phyloP scores from a whole-genome alignment of 2,329 filamentous ascomycete genomes.

The Sclerotinia trifoliorum region DNA sequence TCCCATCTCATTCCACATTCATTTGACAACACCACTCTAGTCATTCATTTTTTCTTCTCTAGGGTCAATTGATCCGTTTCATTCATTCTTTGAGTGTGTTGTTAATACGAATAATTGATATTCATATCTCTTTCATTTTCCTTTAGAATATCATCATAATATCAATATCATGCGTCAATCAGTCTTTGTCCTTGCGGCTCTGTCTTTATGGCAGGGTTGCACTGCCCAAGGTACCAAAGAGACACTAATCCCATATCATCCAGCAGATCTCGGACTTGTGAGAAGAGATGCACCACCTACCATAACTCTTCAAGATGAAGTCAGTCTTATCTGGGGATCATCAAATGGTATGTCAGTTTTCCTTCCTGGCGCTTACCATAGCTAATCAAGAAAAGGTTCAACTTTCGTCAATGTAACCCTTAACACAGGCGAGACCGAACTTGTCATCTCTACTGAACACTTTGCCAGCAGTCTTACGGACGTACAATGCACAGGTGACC shows the following conservation, averaged over 20 bases:
- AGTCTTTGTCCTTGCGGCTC: conserved; percentile 13
- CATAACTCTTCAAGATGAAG: conserved; percentile 17
- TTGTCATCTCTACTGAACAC: conserved; percentile 20
- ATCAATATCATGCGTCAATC: conserved; percentile 19
- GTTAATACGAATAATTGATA: conserved; percentile 1
- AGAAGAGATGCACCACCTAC: conserved; percentile 19
- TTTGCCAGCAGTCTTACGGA: conserved; percentile 12
- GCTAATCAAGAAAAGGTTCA: conserved; percentile 11
- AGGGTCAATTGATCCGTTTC: conserved; percentile 22
- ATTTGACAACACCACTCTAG: conserved; percentile 10
- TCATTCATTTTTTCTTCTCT: conserved; percentile 14
- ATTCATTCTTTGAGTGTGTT: conserved; percentile 15
- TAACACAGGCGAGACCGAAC: conserved; percentile 19
- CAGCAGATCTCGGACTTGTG: conserved; percentile 4
- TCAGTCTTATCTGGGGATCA: conserved; percentile 21
- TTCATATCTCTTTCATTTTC: neutral
- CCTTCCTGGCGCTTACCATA: fast-evolving
- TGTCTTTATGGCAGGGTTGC: conserved; percentile 19
- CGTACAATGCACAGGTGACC: conserved; percentile 16
- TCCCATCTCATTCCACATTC: conserved; percentile 19
- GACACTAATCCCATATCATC: conserved; percentile 20
- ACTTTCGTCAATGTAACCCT: conserved; percentile 24
- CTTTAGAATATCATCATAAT: neutral
- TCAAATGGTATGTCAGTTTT: conserved; percentile 8
- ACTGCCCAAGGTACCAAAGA: conserved; percentile 9